Percentiles rank a stretch among this genome's conserved stretches.
These are phyloP conservation scores for Alnus rubra DNA, from an alignment of 306 rosid species.

Conservation along the genomic window DNA sequence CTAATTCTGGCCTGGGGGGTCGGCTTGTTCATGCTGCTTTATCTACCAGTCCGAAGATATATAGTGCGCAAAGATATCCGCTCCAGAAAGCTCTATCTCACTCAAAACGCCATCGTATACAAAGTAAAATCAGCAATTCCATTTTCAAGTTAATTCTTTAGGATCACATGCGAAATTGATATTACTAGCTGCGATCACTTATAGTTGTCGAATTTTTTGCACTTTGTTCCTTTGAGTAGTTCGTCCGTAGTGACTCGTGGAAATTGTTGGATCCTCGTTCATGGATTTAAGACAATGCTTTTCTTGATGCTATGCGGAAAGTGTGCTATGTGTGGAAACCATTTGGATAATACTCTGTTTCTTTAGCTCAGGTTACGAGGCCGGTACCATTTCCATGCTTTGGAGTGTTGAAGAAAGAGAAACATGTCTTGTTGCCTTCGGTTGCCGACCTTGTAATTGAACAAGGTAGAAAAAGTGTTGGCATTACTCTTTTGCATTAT, in stretches of 20 bases:
- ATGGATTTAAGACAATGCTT: background rate
- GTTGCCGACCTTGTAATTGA: constrained; percentile 89
- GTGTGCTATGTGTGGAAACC: constrained; percentile 6
- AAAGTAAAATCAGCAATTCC: constrained; percentile 40
- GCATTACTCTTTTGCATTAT: constrained; percentile 7
- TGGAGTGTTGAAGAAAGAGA: constrained; percentile 83
- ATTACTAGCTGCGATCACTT: background rate
- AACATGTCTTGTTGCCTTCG: constrained; percentile 78
- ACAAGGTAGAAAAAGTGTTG: constrained; percentile 58
- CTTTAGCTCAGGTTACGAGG: constrained; percentile 65
- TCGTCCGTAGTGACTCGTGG: background rate
- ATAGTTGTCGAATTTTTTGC: background rate
- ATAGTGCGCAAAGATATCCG: constrained; percentile 68
- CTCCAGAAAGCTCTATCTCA: constrained; percentile 73
- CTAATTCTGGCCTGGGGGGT: constrained; percentile 85
- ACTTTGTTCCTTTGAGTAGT: background rate
- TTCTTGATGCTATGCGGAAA: background rate
- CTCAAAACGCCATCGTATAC: constrained; percentile 75
- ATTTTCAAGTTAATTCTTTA: background rate
- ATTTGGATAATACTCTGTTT: constrained; percentile 23
- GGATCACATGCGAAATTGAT: background rate
- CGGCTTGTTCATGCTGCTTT: constrained; percentile 78
- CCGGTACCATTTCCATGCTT: constrained; percentile 93
- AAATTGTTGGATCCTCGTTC: background rate
- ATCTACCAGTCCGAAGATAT: constrained; percentile 69